Evolutionary conservation across 495 filamentous ascomycete species (phyloP).

Genomic region (Aspergillus kassunensis): DNA sequence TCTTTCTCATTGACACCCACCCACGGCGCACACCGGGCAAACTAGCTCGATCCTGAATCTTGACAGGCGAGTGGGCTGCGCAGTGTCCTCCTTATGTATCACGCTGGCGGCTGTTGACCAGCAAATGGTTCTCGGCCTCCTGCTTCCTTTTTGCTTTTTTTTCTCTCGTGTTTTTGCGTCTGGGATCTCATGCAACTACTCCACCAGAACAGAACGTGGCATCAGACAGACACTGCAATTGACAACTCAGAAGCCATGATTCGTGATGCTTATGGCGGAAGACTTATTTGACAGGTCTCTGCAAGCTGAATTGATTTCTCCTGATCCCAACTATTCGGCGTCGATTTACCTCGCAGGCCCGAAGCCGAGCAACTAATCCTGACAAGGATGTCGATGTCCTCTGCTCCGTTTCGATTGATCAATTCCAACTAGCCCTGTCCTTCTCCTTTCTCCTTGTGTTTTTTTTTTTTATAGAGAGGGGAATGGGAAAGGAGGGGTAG

Average conservation of each 20-base stretch:
- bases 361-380: background rate
- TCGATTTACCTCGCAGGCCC: background rate
- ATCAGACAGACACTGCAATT: slow-evolving; percentile 2
- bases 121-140: slow-evolving; percentile 12
- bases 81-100: slow-evolving; percentile 9
- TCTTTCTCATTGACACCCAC: background rate
- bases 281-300: slow-evolving; percentile 16
- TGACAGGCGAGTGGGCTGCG: slow-evolving; percentile 5
- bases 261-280: slow-evolving; percentile 17
- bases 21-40: background rate
- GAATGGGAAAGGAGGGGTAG: slow-evolving; percentile 3
- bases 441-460: background rate
- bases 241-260: slow-evolving; percentile 7
- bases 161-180: background rate
- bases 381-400: background rate
- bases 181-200: slow-evolving; percentile 4
- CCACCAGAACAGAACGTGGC: slow-evolving; percentile 12
- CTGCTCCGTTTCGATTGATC: slow-evolving; percentile 1
- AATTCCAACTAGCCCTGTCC: background rate
- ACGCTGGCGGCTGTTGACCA: slow-evolving; percentile 4
- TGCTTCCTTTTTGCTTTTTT: slow-evolving; percentile 1
- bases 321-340: background rate
- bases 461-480: background rate
- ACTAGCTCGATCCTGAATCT: slow-evolving; percentile 13
- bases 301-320: background rate